A percentile compares a stretch with the other conserved stretches of the same genome.
These are phyloP conservation scores for Suillus occidentalis DNA, from an alignment of 768 basidiomycete species.

Conservation along the genomic window DNA sequence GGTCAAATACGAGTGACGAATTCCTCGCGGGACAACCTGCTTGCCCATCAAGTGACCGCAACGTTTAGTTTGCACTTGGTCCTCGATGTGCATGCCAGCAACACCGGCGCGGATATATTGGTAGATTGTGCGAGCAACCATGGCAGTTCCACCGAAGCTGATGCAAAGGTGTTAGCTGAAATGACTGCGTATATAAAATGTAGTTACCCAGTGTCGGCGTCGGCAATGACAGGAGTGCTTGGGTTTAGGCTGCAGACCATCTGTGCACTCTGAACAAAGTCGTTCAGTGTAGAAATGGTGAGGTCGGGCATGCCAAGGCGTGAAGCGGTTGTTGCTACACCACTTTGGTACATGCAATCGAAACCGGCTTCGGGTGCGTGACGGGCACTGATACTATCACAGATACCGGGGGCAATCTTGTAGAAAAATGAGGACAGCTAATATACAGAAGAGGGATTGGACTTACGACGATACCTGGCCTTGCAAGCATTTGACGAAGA, in stretches of 20 bases:
- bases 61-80: conserved; percentile 79
- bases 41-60: conserved; percentile 82
- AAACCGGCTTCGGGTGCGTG: conserved; percentile 82
- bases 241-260: conserved; percentile 71
- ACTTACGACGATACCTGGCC: conserved; percentile 76
- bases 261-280: conserved; percentile 69
- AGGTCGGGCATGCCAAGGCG: conserved; percentile 78
- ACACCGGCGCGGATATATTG: conserved; percentile 70
- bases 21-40: conserved; percentile 78
- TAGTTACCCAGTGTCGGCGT: conserved; percentile 73
- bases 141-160: conserved; percentile 71
- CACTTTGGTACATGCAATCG: conserved; percentile 75
- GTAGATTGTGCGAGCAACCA: conserved; percentile 73
- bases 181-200: background rate
- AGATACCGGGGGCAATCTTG: conserved; percentile 76
- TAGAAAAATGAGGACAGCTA: conserved; percentile 8
- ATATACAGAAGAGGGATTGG: background rate
- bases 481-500: conserved; percentile 65
- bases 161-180: conserved; percentile 18
- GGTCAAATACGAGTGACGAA: conserved; percentile 74
- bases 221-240: conserved; percentile 69
- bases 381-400: conserved; percentile 77
- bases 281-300: conserved; percentile 75
- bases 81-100: conserved; percentile 77
- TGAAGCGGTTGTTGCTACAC: conserved; percentile 79